phyloP scores from a whole-genome alignment of 768 basidiomycete species.

The Mycena amicta region DNA sequence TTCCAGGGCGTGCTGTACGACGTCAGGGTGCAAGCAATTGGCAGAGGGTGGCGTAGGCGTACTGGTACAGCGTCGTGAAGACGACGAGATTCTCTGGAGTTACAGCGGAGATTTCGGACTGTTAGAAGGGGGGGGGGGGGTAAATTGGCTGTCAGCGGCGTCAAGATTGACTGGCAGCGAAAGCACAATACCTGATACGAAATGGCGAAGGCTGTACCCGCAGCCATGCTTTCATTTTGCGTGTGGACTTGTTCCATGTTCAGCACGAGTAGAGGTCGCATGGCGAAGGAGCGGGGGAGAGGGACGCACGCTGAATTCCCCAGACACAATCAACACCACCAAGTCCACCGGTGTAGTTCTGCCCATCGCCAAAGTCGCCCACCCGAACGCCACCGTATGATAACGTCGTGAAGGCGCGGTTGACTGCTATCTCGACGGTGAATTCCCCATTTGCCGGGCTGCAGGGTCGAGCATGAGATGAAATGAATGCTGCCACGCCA shows the following conservation, averaged over 20 bases:
- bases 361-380: slow-evolving; percentile 36
- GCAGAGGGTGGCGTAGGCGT: slow-evolving; percentile 4
- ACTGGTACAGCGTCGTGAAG: slow-evolving; percentile 45
- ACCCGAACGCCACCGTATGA: slow-evolving; percentile 33
- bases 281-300: neutral
- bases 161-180: neutral
- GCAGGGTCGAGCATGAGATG: neutral
- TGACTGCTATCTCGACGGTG: slow-evolving; percentile 43
- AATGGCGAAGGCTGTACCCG: slow-evolving; percentile 50
- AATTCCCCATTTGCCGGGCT: slow-evolving; percentile 46
- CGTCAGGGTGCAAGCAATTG: neutral
- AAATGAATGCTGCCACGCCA: neutral
- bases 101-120: slow-evolving; percentile 42
- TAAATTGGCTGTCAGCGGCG: neutral
- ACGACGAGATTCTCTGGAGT: slow-evolving; percentile 47
- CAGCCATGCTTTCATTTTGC: slow-evolving; percentile 47
- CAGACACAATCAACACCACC: slow-evolving; percentile 35
- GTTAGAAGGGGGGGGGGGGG: too few relatives aligned
- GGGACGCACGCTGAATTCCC: slow-evolving; percentile 37
- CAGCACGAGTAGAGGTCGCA: neutral
- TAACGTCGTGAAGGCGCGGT: slow-evolving; percentile 44
- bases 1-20: slow-evolving; percentile 50
- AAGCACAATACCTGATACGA: slow-evolving; percentile 36
- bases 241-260: slow-evolving; percentile 40
- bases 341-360: slow-evolving; percentile 34